phyloP scores from a whole-genome alignment of 148 eudicot species.

The Cornus controversa region DNA sequence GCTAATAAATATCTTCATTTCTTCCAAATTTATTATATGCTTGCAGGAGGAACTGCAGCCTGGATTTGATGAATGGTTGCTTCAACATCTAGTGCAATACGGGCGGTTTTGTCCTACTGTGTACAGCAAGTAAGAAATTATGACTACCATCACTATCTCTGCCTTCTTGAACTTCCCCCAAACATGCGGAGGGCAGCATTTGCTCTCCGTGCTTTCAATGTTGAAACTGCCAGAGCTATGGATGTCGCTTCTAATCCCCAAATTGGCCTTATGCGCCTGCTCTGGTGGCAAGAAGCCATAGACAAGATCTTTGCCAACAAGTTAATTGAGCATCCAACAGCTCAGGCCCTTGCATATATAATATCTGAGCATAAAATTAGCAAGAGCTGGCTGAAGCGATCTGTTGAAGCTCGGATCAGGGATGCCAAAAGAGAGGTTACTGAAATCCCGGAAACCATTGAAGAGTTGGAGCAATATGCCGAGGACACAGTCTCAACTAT shows the following conservation, averaged over 20 bases:
- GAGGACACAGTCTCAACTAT: constrained; percentile 86
- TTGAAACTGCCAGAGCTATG: constrained; percentile 92
- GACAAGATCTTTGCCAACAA: constrained; percentile 73
- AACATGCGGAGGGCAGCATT: constrained; percentile 85
- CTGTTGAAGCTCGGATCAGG: constrained; percentile 78
- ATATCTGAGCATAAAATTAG: constrained; percentile 62
- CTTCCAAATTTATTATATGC: neutral
- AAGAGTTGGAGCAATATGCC: constrained; percentile 71
- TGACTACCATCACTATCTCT: constrained; percentile 92
- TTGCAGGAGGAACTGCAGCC: constrained; percentile 21
- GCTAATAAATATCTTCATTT: neutral
- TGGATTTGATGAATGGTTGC: constrained; percentile 50
- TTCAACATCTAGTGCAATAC: constrained; percentile 51
- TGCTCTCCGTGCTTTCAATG: constrained; percentile 94
- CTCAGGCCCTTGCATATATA: constrained; percentile 71
- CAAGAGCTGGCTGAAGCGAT: constrained; percentile 80
- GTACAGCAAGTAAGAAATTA: constrained; percentile 88
- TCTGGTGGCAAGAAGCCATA: constrained; percentile 93
- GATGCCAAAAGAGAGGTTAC: constrained; percentile 72
- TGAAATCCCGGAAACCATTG: constrained; percentile 51
- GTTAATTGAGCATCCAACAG: constrained; percentile 84
- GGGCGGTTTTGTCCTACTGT: constrained; percentile 82
- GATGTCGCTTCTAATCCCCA: constrained; percentile 94
- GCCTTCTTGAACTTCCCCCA: constrained; percentile 90
- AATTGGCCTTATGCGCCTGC: constrained; percentile 91